phyloP scores from a whole-genome alignment of 106 monocot genomes.

The Apostasia shenzhenica region DNA sequence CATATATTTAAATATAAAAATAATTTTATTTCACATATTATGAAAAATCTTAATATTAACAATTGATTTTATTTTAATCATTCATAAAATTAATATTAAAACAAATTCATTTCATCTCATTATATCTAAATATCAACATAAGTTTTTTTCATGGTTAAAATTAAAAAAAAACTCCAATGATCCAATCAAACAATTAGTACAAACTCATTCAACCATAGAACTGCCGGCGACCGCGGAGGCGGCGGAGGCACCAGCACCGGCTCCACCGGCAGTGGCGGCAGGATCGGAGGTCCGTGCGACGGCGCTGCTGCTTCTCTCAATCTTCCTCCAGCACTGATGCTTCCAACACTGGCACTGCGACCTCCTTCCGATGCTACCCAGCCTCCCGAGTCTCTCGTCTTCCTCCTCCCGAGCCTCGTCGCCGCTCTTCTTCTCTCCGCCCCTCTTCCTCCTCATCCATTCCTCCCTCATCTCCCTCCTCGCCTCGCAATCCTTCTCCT shows the following conservation, averaged over 20 bases:
- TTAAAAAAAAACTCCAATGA: neutral
- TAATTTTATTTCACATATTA: no score
- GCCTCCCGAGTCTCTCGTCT: slow-evolving; percentile 26
- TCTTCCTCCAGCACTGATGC: slow-evolving; percentile 59
- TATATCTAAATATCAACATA: no score
- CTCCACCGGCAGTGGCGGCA: neutral
- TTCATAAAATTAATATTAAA: no score
- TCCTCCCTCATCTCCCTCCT: slow-evolving; percentile 62
- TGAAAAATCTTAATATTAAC: no score
- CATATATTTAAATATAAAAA: no score
- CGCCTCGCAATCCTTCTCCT: slow-evolving; percentile 44
- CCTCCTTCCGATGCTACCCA: slow-evolving; percentile 19
- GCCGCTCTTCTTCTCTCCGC: slow-evolving; percentile 12
- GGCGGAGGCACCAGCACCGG: neutral
- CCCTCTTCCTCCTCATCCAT: slow-evolving; percentile 32
- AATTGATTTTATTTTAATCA: no score
- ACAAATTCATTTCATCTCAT: no score
- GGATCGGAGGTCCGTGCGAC: no score
- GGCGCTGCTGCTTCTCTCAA: slow-evolving; percentile 16
- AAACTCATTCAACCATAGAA: neutral
- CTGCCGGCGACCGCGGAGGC: neutral
- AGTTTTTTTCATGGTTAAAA: neutral
- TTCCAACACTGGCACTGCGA: slow-evolving; percentile 37
- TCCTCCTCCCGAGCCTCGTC: slow-evolving; percentile 6
- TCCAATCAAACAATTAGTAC: neutral